phyloP scores from a whole-genome alignment of 495 filamentous ascomycete species.

The Tuber melanosporum region DNA sequence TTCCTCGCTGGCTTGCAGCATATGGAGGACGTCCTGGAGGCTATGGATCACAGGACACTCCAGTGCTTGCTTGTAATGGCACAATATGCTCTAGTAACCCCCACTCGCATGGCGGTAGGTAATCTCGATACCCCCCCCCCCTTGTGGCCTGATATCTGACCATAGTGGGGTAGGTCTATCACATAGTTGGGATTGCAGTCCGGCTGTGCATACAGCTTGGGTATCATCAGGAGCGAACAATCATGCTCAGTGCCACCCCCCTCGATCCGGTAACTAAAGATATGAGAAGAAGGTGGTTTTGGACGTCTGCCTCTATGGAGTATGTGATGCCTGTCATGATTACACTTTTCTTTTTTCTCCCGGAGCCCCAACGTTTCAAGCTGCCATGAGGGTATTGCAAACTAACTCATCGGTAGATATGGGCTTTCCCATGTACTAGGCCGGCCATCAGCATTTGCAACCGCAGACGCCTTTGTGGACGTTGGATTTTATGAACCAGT shows the following conservation, averaged over 20 bases:
- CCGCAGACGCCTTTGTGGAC: constrained; percentile 68
- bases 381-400: neutral
- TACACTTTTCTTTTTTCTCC: neutral
- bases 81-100: constrained; percentile 85
- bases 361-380: neutral
- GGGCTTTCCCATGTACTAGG: constrained; percentile 82
- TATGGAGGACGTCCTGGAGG: constrained; percentile 67
- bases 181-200: constrained; percentile 77
- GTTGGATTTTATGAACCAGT: constrained; percentile 72
- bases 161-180: constrained; percentile 52
- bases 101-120: constrained; percentile 70
- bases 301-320: constrained; percentile 80
- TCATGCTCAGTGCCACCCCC: constrained; percentile 51
- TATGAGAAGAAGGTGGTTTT: constrained; percentile 79
- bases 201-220: constrained; percentile 81
- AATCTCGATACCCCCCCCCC: neutral
- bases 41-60: constrained; percentile 78
- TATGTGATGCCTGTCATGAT: constrained; percentile 41
- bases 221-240: constrained; percentile 76
- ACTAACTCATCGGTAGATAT: constrained; percentile 24
- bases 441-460: constrained; percentile 73
- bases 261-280: constrained; percentile 69
- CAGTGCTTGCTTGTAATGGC: constrained; percentile 83
- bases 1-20: constrained; percentile 79
- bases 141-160: constrained; percentile 12